phyloP scores from a whole-genome alignment of 352 stramenopile species.

The Phytophthora meadii region DNA sequence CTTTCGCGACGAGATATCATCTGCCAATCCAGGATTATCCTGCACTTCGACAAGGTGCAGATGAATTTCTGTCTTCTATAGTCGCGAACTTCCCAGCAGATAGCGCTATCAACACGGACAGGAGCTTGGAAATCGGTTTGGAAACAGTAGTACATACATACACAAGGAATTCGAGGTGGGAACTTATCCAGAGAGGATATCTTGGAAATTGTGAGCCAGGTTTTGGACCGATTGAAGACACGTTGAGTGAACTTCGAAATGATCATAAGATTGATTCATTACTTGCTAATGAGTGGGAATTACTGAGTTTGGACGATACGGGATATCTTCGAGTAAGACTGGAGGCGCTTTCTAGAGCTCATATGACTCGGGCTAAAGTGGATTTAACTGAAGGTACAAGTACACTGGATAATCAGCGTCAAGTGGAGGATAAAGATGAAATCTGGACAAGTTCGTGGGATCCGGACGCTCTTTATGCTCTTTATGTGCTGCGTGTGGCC shows the following conservation, averaged over 20 bases:
- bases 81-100: constrained; percentile 10
- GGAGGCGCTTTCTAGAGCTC: constrained; percentile 37
- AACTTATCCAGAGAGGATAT: constrained; percentile 35
- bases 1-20: constrained; percentile 25
- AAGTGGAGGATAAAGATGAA: not conserved
- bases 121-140: constrained; percentile 18
- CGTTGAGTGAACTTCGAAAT: constrained; percentile 17
- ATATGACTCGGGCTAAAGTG: constrained; percentile 50
- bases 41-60: constrained; percentile 11
- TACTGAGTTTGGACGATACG: constrained; percentile 42
- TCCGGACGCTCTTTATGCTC: constrained; percentile 38
- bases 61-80: constrained; percentile 12
- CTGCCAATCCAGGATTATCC: constrained; percentile 20
- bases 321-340: constrained; percentile 48
- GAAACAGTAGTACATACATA: constrained; percentile 21
- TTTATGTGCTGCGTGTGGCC: constrained; percentile 53
- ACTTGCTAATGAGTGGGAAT: constrained; percentile 47
- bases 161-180: constrained; percentile 30
- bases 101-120: constrained; percentile 9
- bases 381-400: constrained; percentile 8
- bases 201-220: constrained; percentile 22
- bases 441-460: constrained; percentile 15
- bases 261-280: constrained; percentile 41
- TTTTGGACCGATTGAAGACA: constrained; percentile 1
- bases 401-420: not conserved